Evolutionary conservation across 106 monocot genomes (phyloP), one percentile per base, ranked within the genome.

Genomic region (Xerophyta viscosa): DNA sequence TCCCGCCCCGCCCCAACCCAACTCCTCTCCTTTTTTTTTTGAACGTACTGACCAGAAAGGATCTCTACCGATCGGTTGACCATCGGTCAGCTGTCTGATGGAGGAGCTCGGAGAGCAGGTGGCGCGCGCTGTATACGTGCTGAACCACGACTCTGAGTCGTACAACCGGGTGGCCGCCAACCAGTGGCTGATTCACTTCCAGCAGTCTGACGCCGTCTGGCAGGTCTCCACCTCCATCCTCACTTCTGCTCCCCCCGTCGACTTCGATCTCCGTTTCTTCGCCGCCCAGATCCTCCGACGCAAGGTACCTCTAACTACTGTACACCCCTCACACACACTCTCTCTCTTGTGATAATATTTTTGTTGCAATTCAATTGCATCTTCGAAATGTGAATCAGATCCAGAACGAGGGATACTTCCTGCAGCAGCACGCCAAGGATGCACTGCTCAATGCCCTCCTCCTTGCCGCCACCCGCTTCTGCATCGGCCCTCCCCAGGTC

Each of bases 101-200:
- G 63, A 63, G 52, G 91, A 91, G 56, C 75, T 82, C 24, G 64
- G 58, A 58, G 64, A 66, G 41, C 81, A 78, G 66, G 78, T 94
- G 22, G 71, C 81, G 3, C 77, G 77, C 50, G 94, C 94, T 6
- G 88, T 94, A 28, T 80, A 78, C 68, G 83, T 88, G 48, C 84
- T 94, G 33, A 94, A 88, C 65, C 88, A 94, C 81, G 84, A 84
- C 59, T 22, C 69, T 48, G 61, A 69, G 46, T 84, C 94, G 43
- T 72, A 69, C 59, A 81, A 84, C 51, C 77, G 94, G 36, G 81
- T 88, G 28, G 88, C 94, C 19, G 94, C 94, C 24, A 88, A 88
- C 68, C 84, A 81, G 52, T 94, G 94, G 94, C 87, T 94, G 10
- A 70, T 88, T 41, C 80, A 84, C 49, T 88, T 94, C 70, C 94